A percentile compares a stretch with the other conserved stretches of the same genome.
Conservation (phyloP, 805 yeast genomes). For the Candida loeiensis region DNA sequence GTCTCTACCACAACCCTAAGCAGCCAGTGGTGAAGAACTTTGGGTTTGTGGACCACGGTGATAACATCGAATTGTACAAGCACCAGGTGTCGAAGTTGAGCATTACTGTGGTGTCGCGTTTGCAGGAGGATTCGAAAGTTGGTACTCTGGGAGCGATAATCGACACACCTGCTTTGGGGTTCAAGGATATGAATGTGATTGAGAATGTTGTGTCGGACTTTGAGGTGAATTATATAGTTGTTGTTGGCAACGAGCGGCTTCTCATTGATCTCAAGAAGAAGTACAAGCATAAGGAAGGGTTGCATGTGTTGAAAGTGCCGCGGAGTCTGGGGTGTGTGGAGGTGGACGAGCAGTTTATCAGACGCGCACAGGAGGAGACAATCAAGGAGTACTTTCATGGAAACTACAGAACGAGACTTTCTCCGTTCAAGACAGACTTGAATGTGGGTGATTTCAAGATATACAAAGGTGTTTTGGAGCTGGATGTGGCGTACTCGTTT, state of each 20-base stretch:
- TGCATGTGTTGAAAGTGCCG: slow-evolving; percentile 55
- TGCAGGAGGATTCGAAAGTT: slow-evolving; percentile 46
- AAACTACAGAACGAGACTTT: slow-evolving; percentile 54
- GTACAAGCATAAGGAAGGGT: slow-evolving; percentile 30
- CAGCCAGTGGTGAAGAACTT: slow-evolving; percentile 82
- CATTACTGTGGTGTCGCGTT: slow-evolving; percentile 44
- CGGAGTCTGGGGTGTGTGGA: slow-evolving; percentile 77
- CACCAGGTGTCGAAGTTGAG: slow-evolving; percentile 48
- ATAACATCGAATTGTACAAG: slow-evolving; percentile 57
- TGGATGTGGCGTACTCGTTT: slow-evolving; percentile 36
- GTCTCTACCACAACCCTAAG: slow-evolving; percentile 74
- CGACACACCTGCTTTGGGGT: slow-evolving; percentile 67
- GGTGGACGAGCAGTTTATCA: slow-evolving; percentile 60
- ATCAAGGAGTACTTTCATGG: slow-evolving; percentile 93
- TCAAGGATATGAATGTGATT: slow-evolving; percentile 49
- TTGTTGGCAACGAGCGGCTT: slow-evolving; percentile 73
- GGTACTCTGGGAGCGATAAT: slow-evolving; percentile 57
- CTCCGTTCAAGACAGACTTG: slow-evolving; percentile 83
- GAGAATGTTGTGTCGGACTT: slow-evolving; percentile 59
- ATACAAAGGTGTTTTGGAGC: slow-evolving; percentile 52
- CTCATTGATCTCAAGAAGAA: slow-evolving; percentile 59
- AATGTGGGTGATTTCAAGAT: slow-evolving; percentile 59
- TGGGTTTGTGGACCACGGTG: slow-evolving; percentile 61
- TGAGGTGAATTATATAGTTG: slow-evolving; percentile 57
- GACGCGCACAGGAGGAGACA: slow-evolving; percentile 70